Evolutionary conservation across 208 protist species (phyloP), one percentile per base, ranked within the genome.

Genomic region (Acanthamoeba lenticulata): DNA sequence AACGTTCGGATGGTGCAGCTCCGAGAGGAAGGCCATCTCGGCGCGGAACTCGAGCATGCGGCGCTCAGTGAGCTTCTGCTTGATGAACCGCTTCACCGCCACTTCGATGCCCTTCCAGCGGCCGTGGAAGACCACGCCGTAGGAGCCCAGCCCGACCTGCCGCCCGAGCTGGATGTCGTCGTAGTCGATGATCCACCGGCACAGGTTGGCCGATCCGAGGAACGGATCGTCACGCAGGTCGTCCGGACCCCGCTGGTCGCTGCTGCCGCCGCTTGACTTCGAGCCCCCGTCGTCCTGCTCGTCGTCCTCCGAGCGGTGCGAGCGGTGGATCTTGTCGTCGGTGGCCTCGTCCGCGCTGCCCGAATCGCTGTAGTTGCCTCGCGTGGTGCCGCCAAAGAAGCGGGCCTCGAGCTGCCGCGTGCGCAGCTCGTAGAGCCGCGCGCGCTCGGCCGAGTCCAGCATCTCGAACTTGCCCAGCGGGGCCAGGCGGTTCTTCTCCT

Each of bases 1-100:
- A 6, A 89, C 34, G 49, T 89, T 89, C n/a, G 81, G 81, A 17
- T 89, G 81, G 81, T 62, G 38, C 1, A 89, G 49, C 81, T 89
- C 47, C 19, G 44, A 62, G 24, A 89, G 19, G 42, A 89, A 42
- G 13, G n/a, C 81, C 81, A 62, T 62, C 81, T 89, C 81, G 1
- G 38, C 47, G 1, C 47, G n/a, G 40, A 89, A 89, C 34, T 89
- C 81, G 45, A 60, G 44, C 45, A 89, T 52, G 81, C 44, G 13
- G 9, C 36, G n/a, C 24, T 89, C 81, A 40, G 57, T 40, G 17
- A 89, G 34, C 44, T 47, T 36, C 40, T 89, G 81, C 27, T 60
- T 47, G 45, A 62, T 89, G 44, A 89, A 60, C 24, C 36, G n/a
- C 81, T 89, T 89, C 32, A 89, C 81, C 15, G 81, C 81, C 81